Evolutionary conservation across 176 grass and related monocot species (phyloP).

Genomic region (Poa pratensis): DNA sequence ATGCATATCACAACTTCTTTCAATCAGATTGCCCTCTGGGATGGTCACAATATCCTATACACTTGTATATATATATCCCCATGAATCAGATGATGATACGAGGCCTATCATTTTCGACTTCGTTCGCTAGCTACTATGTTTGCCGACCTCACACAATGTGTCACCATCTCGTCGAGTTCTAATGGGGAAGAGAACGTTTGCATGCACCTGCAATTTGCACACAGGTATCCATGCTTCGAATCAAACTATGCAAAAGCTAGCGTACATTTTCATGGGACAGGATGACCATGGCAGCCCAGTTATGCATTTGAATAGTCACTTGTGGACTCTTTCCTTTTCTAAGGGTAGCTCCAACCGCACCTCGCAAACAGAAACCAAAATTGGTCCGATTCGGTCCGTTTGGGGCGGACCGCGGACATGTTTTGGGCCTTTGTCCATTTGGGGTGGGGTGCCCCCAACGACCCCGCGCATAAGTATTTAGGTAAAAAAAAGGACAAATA

Average conservation of each 20-base stretch:
- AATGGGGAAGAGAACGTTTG: background rate
- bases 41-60: background rate
- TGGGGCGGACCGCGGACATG: too few relatives aligned
- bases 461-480: too few relatives aligned
- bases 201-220: background rate
- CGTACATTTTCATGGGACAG: background rate
- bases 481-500: too few relatives aligned
- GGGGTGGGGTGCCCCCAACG: too few relatives aligned
- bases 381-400: too few relatives aligned
- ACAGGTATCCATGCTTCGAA: background rate
- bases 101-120: constrained; percentile 10
- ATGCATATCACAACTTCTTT: constrained; percentile 27
- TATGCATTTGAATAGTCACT: background rate
- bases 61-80: background rate
- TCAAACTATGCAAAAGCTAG: constrained; percentile 7
- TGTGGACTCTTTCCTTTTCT: constrained; percentile 37
- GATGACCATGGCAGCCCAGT: background rate
- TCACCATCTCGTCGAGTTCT: constrained; percentile 16
- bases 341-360: too few relatives aligned
- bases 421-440: too few relatives aligned
- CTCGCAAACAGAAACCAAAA: too few relatives aligned
- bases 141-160: constrained; percentile 46
- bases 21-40: constrained; percentile 9
- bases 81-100: background rate
- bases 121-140: constrained; percentile 45